Conservation (phyloP, 768 basidiomycete species). For the Suillus weaverae region DNA sequence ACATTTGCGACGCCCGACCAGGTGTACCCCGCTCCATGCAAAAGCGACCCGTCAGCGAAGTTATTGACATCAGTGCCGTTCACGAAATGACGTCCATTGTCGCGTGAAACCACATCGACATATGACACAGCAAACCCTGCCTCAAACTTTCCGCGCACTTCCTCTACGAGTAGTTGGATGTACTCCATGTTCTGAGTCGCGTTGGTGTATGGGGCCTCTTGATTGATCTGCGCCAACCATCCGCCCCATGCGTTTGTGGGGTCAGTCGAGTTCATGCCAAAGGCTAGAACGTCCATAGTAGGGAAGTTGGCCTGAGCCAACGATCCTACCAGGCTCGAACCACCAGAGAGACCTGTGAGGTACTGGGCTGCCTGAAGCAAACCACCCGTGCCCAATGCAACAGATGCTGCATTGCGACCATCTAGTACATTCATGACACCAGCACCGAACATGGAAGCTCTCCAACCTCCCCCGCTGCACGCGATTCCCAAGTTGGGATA, state of each 20-base stretch:
- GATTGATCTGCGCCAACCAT: constrained; percentile 19
- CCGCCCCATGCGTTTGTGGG: constrained; percentile 15
- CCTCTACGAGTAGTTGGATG: constrained; percentile 16
- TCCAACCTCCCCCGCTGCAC: constrained; percentile 42
- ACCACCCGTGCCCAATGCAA: constrained; percentile 31
- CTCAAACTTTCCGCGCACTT: constrained; percentile 19
- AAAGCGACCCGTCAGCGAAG: constrained; percentile 17
- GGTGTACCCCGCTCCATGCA: constrained; percentile 26
- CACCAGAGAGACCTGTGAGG: constrained; percentile 37
- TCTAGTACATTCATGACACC: constrained; percentile 34
- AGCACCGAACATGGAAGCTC: constrained; percentile 39
- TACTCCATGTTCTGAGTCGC: constrained; percentile 15
- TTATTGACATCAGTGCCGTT: constrained; percentile 17
- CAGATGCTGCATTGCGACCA: constrained; percentile 31
- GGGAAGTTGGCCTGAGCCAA: constrained; percentile 32
- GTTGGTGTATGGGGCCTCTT: constrained; percentile 15
- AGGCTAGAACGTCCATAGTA: constrained; percentile 21
- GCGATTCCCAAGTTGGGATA: constrained; percentile 30
- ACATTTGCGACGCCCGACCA: constrained; percentile 27
- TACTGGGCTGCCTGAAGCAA: constrained; percentile 40
- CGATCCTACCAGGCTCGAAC: constrained; percentile 23
- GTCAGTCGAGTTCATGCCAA: constrained; percentile 15
- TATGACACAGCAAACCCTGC: constrained; percentile 13
- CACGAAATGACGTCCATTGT: constrained; percentile 17
- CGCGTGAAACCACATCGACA: constrained; percentile 13